Base-by-base conservation (phyloP, 805 yeast genomes). In the Huiozyma naganishii region DNA sequence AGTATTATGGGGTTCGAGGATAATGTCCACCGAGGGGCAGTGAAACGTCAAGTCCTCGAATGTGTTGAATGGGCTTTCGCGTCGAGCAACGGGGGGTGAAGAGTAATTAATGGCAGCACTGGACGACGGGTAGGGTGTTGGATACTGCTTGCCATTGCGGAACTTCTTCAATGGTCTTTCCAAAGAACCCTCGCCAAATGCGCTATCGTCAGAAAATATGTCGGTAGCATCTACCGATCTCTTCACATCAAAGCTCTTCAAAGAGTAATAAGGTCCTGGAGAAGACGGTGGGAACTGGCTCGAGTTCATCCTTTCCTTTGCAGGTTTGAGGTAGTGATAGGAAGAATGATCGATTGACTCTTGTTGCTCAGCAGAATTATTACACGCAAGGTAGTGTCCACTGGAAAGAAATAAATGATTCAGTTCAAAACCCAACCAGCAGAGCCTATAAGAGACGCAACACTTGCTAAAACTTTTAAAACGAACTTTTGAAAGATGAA, bases 121-220 rank as follows among this genome's bases (percentile, higher is more conserved):
- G 1, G 80, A 74, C 1, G 87, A 80, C 0, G 90, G 88, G 50
- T 78, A 74, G 17, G 90, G 90, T 1, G 88, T 81, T 9, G 86
- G 85, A 52, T 78, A 79, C 7, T 17, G 29, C 6, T 6, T 40
- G 28, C 33, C 30, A 13, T 17, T 17, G 23, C 23, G 23, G 23
- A 17, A 17, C 23, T 17, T 17, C 23, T 17, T 17, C 23, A 17
- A 17, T 17, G 23, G 23, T 17, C 23, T 10, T 32, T 10, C n/a
- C 34, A n/a, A 10, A 32, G 34, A 10, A 32, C n/a, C n/a, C 10
- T 4, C n/a, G 2, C 5, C 34, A 10, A 32, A 32, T 10, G 34
- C n/a, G 5, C 10, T 10, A n/a, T 32, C 34, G n/a, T 32, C 34
- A 10, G 34, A 32, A 32, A n/a, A n/a, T 32, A n/a, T 4, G 34